Percentiles rank a stretch among this genome's conserved stretches.
Evolutionary conservation across 106 monocot species (phyloP).

Genomic region (Cymbidium sinense): DNA sequence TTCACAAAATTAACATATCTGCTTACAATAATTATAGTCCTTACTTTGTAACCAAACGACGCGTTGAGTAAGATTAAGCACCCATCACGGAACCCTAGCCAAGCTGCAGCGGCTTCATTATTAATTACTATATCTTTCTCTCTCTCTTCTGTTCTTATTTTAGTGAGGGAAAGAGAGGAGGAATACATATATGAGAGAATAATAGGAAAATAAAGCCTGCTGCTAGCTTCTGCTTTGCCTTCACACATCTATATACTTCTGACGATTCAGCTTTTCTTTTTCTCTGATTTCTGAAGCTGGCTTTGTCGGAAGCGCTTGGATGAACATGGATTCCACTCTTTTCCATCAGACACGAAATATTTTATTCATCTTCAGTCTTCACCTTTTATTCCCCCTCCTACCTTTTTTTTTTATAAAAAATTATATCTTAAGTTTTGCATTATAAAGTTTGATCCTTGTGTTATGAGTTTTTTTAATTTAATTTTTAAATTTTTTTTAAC

Average conservation of each 20-base stretch:
- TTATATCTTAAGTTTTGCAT: not conserved
- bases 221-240: not conserved
- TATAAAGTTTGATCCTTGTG: not conserved
- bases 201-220: not conserved
- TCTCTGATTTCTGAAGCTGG: slow-evolving; percentile 5
- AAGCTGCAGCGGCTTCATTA: not conserved
- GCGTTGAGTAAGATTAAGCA: not conserved
- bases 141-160: slow-evolving; percentile 1
- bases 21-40: not conserved
- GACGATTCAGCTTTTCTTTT: slow-evolving; percentile 7
- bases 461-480: slow-evolving; percentile 10
- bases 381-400: not conserved
- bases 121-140: slow-evolving; percentile 1
- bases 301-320: slow-evolving; percentile 10
- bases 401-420: not conserved
- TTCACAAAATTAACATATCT: not conserved
- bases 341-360: not conserved
- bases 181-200: not conserved
- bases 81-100: not conserved
- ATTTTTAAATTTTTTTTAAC: slow-evolving; percentile 7
- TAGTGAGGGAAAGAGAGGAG: not conserved
- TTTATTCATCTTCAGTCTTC: not conserved
- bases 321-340: not conserved
- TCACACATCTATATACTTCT: not conserved
- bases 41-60: not conserved